Conservation (phyloP, 371 early-diverging fungal genomes). For the Lichtheimia ramosa region DNA sequence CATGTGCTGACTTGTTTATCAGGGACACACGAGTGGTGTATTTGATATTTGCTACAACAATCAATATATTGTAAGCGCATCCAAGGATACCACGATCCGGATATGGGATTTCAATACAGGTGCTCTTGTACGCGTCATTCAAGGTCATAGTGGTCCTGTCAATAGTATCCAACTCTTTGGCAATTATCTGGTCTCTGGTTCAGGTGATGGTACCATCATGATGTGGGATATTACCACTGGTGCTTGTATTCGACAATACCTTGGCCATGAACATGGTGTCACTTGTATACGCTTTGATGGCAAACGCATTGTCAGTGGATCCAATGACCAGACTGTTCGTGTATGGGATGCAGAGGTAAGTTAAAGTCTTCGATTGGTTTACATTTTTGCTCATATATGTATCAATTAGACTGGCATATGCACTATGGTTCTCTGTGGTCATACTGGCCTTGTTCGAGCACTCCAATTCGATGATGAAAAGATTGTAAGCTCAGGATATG, state of each 20-base stretch:
- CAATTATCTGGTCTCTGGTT: constrained; percentile 76
- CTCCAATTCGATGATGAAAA: constrained; percentile 70
- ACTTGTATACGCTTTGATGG: constrained; percentile 95
- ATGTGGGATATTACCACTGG: constrained; percentile 85
- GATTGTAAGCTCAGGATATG: constrained; percentile 68
- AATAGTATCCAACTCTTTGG: constrained; percentile 82
- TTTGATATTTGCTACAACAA: constrained; percentile 80
- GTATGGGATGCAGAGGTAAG: constrained; percentile 83
- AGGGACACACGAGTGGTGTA: constrained; percentile 76
- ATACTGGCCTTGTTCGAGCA: constrained; percentile 90
- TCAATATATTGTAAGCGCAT: constrained; percentile 78
- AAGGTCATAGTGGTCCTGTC: constrained; percentile 86
- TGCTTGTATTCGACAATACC: constrained; percentile 60
- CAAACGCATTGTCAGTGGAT: constrained; percentile 84
- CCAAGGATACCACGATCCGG: constrained; percentile 90
- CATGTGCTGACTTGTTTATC: background rate
- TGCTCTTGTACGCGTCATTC: constrained; percentile 56
- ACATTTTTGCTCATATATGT: constrained; percentile 1
- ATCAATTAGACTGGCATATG: constrained; percentile 68
- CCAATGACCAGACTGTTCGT: constrained; percentile 91
- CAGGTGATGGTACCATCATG: constrained; percentile 83
- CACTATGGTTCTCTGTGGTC: constrained; percentile 64
- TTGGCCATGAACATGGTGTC: constrained; percentile 81
- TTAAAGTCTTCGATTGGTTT: background rate
- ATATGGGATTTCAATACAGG: constrained; percentile 73